These are phyloP conservation scores for Candida namnaoensis DNA, from an alignment of 805 yeast species.

Conservation along the genomic window DNA sequence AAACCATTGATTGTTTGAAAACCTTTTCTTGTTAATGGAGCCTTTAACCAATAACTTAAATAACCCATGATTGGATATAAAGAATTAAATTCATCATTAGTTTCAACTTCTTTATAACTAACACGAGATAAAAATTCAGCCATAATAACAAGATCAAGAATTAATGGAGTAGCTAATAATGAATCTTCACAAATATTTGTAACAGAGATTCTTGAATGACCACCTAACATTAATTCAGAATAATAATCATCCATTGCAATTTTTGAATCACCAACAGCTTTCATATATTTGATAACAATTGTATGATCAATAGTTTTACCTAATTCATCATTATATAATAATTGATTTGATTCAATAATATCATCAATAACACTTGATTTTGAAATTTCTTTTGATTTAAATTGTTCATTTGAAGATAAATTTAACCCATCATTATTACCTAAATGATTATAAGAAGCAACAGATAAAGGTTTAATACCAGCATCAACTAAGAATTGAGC, in stretches of 20 bases:
- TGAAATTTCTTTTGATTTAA: slow-evolving; percentile 91
- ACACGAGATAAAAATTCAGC: slow-evolving; percentile 88
- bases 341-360: slow-evolving; percentile 79
- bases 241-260: slow-evolving; percentile 99
- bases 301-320: slow-evolving; percentile 86
- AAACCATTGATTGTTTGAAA: slow-evolving; percentile 86
- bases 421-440: slow-evolving; percentile 96
- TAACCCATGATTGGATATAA: slow-evolving; percentile 83
- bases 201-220: slow-evolving; percentile 88
- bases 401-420: slow-evolving; percentile 85
- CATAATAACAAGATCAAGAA: slow-evolving; percentile 84
- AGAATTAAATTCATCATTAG: slow-evolving; percentile 39
- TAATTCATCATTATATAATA: slow-evolving; percentile 70
- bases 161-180: slow-evolving; percentile 87
- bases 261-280: slow-evolving; percentile 93
- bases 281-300: slow-evolving; percentile 88
- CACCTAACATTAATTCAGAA: slow-evolving; percentile 95
- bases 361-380: slow-evolving; percentile 92
- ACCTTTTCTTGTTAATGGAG: slow-evolving; percentile 90
- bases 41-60: slow-evolving; percentile 92
- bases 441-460: slow-evolving; percentile 92
- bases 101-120: slow-evolving; percentile 44
- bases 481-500: slow-evolving; percentile 96
- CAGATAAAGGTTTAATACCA: slow-evolving; percentile 89
- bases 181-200: slow-evolving; percentile 97